Percentiles rank a stretch among this genome's conserved stretches.
phyloP scores from a whole-genome alignment of 2,329 filamentous ascomycete species.

The Trichophyton simii region DNA sequence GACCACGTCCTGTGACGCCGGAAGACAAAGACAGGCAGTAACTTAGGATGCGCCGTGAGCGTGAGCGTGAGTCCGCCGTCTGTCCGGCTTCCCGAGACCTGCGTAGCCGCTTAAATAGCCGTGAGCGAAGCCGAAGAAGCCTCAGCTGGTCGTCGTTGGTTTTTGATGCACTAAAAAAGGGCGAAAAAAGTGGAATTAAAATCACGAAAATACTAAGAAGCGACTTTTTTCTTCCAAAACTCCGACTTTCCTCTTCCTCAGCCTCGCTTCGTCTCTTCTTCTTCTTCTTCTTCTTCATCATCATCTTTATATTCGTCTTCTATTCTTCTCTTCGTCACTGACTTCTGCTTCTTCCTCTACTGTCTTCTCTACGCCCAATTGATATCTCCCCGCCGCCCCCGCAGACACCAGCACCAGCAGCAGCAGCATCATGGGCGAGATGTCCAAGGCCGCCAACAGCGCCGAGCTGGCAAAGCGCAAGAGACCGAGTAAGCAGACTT shows the following conservation, averaged over 20 bases:
- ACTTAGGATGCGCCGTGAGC: background rate
- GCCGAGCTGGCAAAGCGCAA: constrained; percentile 10
- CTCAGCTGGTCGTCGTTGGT: too few relatives aligned
- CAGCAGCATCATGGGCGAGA: background rate
- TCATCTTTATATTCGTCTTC: too few relatives aligned
- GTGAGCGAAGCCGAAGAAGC: too few relatives aligned
- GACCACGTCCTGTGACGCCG: background rate
- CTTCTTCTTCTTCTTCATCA: background rate
- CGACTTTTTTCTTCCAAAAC: too few relatives aligned
- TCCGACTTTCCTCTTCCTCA: background rate
- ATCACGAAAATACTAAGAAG: too few relatives aligned
- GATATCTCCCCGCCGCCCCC: background rate
- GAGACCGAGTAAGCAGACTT: constrained; percentile 10
- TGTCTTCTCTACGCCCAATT: background rate
- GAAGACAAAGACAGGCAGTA: background rate
- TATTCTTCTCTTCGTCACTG: background rate
- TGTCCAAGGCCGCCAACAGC: background rate
- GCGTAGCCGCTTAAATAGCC: too few relatives aligned
- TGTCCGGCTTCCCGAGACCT: background rate
- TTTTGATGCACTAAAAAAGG: too few relatives aligned
- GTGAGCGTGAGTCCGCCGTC: too few relatives aligned
- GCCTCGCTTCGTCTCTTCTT: background rate
- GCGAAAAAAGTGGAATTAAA: too few relatives aligned
- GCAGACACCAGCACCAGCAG: background rate
- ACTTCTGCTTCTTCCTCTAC: background rate